Percentiles rank a stretch among this genome's conserved stretches.
phyloP scores from a whole-genome alignment of 2,329 filamentous ascomycete genomes.

The Colletotrichum noveboracense region DNA sequence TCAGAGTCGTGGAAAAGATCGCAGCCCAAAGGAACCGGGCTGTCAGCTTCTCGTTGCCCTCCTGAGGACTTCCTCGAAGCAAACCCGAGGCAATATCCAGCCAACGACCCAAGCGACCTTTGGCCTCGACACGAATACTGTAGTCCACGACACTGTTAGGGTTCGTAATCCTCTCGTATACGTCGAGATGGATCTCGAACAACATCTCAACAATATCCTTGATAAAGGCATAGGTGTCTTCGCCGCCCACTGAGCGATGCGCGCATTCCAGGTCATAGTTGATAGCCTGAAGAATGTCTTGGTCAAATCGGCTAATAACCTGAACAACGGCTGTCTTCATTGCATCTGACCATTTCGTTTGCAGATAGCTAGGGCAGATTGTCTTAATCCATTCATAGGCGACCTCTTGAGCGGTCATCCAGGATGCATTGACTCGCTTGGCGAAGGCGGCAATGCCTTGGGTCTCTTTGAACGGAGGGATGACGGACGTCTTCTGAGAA shows the following conservation, averaged over 20 bases:
- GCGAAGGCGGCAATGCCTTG: constrained; percentile 59
- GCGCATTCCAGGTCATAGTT: constrained; percentile 42
- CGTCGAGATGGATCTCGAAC: constrained; percentile 66
- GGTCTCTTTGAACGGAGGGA: constrained; percentile 55
- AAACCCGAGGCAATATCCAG: constrained; percentile 53
- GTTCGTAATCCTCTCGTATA: constrained; percentile 64
- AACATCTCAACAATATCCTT: constrained; percentile 58
- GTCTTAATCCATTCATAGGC: constrained; percentile 62
- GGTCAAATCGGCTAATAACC: constrained; percentile 59
- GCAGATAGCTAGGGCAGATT: constrained; percentile 56
- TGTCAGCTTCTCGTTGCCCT: constrained; percentile 42
- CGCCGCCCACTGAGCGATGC: background rate
- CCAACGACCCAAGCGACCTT: constrained; percentile 57
- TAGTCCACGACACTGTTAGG: constrained; percentile 60
- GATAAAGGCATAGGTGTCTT: background rate
- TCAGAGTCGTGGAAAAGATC: constrained; percentile 57
- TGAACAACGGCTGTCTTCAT: constrained; percentile 64
- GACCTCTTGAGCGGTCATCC: constrained; percentile 62
- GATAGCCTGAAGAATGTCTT: constrained; percentile 53
- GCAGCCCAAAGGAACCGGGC: constrained; percentile 64
- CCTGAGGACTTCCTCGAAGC: constrained; percentile 39
- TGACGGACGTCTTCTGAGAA: constrained; percentile 53
- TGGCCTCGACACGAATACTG: constrained; percentile 52
- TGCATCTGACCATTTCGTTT: constrained; percentile 61
- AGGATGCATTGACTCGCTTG: constrained; percentile 49